phyloP scores from a whole-genome alignment of 805 yeast genomes.

The Dipodascus geniculatus region DNA sequence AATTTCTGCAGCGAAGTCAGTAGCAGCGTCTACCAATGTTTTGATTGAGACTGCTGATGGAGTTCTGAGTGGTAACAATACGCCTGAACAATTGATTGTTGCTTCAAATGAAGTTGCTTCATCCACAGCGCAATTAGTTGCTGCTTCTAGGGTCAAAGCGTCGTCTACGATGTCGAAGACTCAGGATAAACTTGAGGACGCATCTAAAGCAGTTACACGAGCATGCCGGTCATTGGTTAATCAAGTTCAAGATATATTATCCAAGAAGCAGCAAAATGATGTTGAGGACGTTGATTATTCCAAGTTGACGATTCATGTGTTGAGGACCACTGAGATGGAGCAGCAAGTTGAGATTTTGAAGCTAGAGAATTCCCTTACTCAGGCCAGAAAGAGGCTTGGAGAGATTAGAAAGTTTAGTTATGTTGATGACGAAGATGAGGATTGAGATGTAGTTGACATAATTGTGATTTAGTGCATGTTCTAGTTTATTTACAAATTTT shows the following conservation, averaged over 20 bases:
- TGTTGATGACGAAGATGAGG: slow-evolving; percentile 46
- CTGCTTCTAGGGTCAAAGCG: slow-evolving; percentile 83
- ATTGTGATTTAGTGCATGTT: no score
- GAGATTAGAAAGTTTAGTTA: slow-evolving; percentile 76
- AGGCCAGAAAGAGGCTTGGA: slow-evolving; percentile 72
- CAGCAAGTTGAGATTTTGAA: slow-evolving; percentile 85
- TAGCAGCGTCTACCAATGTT: slow-evolving; percentile 72
- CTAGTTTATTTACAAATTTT: no score
- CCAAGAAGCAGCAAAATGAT: slow-evolving; percentile 24
- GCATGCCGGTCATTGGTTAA: slow-evolving; percentile 66
- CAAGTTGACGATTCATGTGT: slow-evolving; percentile 61
- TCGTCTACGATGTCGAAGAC: slow-evolving; percentile 54
- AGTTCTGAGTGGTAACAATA: slow-evolving; percentile 46
- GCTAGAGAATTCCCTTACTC: slow-evolving; percentile 57
- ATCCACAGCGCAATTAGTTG: slow-evolving; percentile 83
- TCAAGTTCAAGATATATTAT: slow-evolving; percentile 52
- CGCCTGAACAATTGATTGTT: slow-evolving; percentile 76
- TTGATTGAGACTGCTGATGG: slow-evolving; percentile 82
- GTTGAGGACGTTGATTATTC: slow-evolving; percentile 49
- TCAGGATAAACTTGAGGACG: slow-evolving; percentile 59
- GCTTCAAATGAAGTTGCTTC: slow-evolving; percentile 90
- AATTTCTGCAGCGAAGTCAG: slow-evolving; percentile 78
- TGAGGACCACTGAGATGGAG: slow-evolving; percentile 80
- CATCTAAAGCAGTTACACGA: slow-evolving; percentile 56
- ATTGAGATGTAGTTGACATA: neutral